A percentile compares a stretch with the other conserved stretches of the same genome.
phyloP scores from a whole-genome alignment of 2,329 filamentous ascomycete genomes.

The Epichloe sylvatica region DNA sequence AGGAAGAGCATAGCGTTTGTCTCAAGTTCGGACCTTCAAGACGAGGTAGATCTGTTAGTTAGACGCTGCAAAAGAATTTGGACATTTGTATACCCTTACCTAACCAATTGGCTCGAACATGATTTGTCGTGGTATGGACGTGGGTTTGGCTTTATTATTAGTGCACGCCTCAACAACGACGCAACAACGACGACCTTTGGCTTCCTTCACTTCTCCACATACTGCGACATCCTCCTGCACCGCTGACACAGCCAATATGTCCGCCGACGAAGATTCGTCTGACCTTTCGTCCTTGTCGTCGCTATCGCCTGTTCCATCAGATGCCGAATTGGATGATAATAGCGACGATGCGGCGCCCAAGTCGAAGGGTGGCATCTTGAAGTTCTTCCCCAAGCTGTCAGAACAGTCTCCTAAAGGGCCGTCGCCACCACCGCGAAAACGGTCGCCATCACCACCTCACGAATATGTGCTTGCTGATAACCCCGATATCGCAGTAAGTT shows the following conservation, averaged over 20 bases:
- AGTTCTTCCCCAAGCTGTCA: constrained; percentile 50
- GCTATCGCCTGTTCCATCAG: constrained; percentile 29
- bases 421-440: constrained; percentile 58
- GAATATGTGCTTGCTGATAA: constrained; percentile 86
- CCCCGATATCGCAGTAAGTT: constrained; percentile 77
- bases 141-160: constrained; percentile 11
- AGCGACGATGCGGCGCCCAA: constrained; percentile 23
- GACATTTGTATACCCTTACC: constrained; percentile 12
- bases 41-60: constrained; percentile 4
- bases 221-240: constrained; percentile 14
- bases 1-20: background rate
- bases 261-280: constrained; percentile 47
- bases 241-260: constrained; percentile 28
- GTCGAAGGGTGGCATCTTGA: constrained; percentile 46
- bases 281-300: constrained; percentile 47
- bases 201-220: constrained; percentile 16
- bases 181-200: constrained; percentile 13
- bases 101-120: constrained; percentile 17
- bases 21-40: background rate
- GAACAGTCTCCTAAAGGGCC: constrained; percentile 39
- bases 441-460: constrained; percentile 77
- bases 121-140: constrained; percentile 18
- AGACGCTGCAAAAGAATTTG: constrained; percentile 9
- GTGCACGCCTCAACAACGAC: constrained; percentile 17
- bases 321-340: constrained; percentile 36